Conservation (phyloP, 2,329 filamentous ascomycete species). For the Amauroascus verrucosus region DNA sequence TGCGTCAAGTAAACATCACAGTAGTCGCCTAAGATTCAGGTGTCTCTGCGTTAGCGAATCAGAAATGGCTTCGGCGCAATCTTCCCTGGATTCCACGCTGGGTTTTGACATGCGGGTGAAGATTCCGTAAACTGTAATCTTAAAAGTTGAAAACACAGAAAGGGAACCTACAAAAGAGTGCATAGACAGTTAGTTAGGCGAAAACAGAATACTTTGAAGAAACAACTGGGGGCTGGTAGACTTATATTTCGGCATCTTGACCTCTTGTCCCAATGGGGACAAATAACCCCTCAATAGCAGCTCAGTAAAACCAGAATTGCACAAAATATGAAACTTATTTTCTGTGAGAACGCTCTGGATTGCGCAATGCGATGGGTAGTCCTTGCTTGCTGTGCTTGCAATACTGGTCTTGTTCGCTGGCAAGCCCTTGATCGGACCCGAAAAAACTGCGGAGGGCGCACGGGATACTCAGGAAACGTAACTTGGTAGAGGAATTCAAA, state of each 20-base stretch:
- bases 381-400: not conserved
- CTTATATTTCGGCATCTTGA: conserved; percentile 82
- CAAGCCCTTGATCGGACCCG: not conserved
- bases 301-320: not conserved
- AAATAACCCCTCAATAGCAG: not conserved
- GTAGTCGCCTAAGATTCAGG: conserved; percentile 58
- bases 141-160: conserved; percentile 14
- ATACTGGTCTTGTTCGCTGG: too few species aligned
- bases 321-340: not conserved
- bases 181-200: conserved; percentile 31
- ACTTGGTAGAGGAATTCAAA: too few species aligned
- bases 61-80: conserved; percentile 5
- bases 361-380: not conserved
- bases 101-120: conserved; percentile 13
- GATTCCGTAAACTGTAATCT: not conserved
- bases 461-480: too few species aligned
- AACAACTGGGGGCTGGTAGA: conserved; percentile 18
- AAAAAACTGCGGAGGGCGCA: not conserved
- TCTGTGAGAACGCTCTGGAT: not conserved
- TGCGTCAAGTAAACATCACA: conserved; percentile 99
- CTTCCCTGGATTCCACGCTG: not conserved
- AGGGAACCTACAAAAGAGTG: conserved; percentile 58
- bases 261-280: not conserved
- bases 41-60: conserved; percentile 9
- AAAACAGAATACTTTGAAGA: not conserved